Percentiles rank a stretch among this genome's conserved stretches.
These are phyloP conservation scores for Melastoma malabathricum DNA, from an alignment of 345 rosid genomes.

Conservation along the genomic window DNA sequence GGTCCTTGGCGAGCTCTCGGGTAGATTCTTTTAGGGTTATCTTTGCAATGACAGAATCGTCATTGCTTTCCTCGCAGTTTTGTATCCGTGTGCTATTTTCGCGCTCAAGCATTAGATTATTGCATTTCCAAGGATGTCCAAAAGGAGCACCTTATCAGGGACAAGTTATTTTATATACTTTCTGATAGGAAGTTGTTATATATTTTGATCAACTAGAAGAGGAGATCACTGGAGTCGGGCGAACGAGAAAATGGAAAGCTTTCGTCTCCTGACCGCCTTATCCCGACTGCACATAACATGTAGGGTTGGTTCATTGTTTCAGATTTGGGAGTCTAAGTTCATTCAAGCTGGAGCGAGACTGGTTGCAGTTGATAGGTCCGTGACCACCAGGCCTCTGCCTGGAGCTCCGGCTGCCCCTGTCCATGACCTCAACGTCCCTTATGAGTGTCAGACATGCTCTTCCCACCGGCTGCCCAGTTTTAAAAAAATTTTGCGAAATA, in stretches of 20 bases:
- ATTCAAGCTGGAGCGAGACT: conserved; percentile 65
- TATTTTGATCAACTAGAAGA: too few relatives aligned
- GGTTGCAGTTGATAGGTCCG: conserved; percentile 63
- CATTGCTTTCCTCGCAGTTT: conserved; percentile 4
- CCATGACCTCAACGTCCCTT: conserved; percentile 91
- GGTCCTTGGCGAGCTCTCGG: conserved; percentile 1
- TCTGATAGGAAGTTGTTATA: too few relatives aligned
- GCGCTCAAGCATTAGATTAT: too few relatives aligned
- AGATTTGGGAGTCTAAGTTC: conserved; percentile 96
- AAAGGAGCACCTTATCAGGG: too few relatives aligned
- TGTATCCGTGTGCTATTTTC: too few relatives aligned
- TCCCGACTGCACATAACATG: too few relatives aligned
- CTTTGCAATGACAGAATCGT: conserved; percentile 7
- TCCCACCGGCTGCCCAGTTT: conserved; percentile 76
- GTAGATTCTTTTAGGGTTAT: conserved; percentile 15
- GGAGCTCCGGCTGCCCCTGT: conserved; percentile 54
- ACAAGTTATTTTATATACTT: too few relatives aligned
- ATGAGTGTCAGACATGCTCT: conserved; percentile 85
- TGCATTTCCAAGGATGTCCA: too few relatives aligned
- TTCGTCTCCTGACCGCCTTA: too few relatives aligned
- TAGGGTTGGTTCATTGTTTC: neutral
- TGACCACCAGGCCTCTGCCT: conserved; percentile 34
- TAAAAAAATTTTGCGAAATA: too few relatives aligned
- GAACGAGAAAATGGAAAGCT: too few relatives aligned
- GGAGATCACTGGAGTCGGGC: too few relatives aligned